Evolutionary conservation across 768 basidiomycete genomes (phyloP).

Genomic region (Megacollybia marginata): DNA sequence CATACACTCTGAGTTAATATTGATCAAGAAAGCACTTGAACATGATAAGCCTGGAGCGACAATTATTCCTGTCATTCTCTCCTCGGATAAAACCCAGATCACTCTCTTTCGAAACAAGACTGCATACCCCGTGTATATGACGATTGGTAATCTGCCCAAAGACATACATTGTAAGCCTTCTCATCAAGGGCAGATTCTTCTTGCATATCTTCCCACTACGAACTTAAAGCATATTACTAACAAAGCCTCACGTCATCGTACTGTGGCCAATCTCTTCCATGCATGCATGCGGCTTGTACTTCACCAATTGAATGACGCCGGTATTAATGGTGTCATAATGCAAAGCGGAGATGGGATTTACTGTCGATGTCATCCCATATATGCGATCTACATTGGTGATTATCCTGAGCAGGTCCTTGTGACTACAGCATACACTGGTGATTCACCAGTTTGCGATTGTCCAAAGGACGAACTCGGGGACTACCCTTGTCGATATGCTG

Average conservation of each 20-base stretch:
- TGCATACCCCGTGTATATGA: slow-evolving; percentile 41
- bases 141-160: slow-evolving; percentile 40
- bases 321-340: slow-evolving; percentile 14
- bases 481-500: too few species aligned
- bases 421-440: slow-evolving; percentile 15
- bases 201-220: too few species aligned
- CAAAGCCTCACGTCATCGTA: too few species aligned
- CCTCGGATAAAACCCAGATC: slow-evolving; percentile 38
- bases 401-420: slow-evolving; percentile 39
- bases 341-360: slow-evolving; percentile 26
- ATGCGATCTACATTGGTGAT: too few species aligned
- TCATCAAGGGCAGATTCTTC: slow-evolving; percentile 21
- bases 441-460: too few species aligned
- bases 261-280: slow-evolving; percentile 28
- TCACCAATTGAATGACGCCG: slow-evolving; percentile 18
- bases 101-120: slow-evolving; percentile 31
- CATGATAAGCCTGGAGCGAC: slow-evolving; percentile 17
- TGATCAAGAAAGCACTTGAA: slow-evolving; percentile 16
- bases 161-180: slow-evolving; percentile 29
- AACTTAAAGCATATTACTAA: slow-evolving; percentile 20
- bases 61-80: slow-evolving; percentile 35
- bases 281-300: slow-evolving; percentile 24
- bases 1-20: not conserved
- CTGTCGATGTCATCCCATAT: slow-evolving; percentile 26
- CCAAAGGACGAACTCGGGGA: too few species aligned